These are phyloP conservation scores for Globisporangium paroecandrum DNA, from an alignment of 352 stramenopile species.

Conservation along the genomic window DNA sequence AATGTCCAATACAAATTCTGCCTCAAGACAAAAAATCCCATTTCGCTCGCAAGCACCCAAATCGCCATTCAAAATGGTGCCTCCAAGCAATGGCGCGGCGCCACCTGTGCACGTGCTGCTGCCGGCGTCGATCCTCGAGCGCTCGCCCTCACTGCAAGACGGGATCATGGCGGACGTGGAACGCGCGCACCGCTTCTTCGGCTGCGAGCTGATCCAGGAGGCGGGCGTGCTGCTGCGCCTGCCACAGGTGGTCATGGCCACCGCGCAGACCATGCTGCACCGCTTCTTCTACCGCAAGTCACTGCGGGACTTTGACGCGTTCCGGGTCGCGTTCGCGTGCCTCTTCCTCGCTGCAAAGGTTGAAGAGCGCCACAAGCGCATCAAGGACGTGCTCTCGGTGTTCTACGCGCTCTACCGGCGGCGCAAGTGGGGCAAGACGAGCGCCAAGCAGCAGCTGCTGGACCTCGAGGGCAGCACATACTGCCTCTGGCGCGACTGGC, in stretches of 20 bases:
- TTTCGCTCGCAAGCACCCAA: background rate
- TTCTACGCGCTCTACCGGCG: conserved; percentile 86
- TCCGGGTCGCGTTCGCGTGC: conserved; percentile 85
- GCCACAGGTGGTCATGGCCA: conserved; percentile 89
- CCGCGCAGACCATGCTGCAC: conserved; percentile 88
- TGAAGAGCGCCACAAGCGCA: conserved; percentile 80
- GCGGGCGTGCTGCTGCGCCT: conserved; percentile 81
- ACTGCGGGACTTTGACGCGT: conserved; percentile 84
- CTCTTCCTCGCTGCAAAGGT: conserved; percentile 89
- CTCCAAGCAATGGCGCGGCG: background rate
- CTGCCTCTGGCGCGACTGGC: conserved; percentile 73
- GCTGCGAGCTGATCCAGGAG: conserved; percentile 90
- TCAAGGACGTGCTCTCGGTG: conserved; percentile 81
- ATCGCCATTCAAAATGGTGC: background rate
- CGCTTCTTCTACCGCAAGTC: conserved; percentile 90
- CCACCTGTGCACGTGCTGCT: conserved; percentile 39
- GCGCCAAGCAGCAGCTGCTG: conserved; percentile 60
- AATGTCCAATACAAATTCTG: background rate
- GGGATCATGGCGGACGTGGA: conserved; percentile 35
- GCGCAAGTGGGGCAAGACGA: conserved; percentile 52
- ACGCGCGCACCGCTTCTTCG: conserved; percentile 74
- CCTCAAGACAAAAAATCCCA: background rate
- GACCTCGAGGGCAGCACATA: conserved; percentile 60
- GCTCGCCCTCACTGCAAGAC: conserved; percentile 51
- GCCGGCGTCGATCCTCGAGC: conserved; percentile 30